A percentile compares a stretch with the other conserved stretches of the same genome.
Conservation (phyloP, 1,139 yeast genomes). For the Lodderomyces pseudojiufengensis region DNA sequence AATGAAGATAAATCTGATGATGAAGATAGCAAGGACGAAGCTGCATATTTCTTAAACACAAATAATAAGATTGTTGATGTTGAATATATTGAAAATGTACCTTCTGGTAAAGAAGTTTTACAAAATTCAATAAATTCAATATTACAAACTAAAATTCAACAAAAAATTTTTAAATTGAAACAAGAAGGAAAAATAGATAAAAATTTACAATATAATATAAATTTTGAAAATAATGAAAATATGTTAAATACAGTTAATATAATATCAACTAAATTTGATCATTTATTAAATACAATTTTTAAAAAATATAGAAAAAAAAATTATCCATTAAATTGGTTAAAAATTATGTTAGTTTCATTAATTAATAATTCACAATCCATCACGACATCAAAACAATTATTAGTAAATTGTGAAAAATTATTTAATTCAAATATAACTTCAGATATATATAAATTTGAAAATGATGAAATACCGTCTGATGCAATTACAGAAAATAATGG, state of each 20-base stretch:
- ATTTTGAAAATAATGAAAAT: constrained; percentile 1
- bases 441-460: constrained; percentile 24
- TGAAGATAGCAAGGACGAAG: constrained; percentile 5
- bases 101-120: constrained; percentile 33
- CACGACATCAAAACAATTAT: constrained; percentile 14
- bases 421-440: constrained; percentile 17
- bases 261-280: constrained; percentile 22
- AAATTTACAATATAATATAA: constrained; percentile 6
- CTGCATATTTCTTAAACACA: constrained; percentile 4
- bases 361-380: neutral
- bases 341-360: constrained; percentile 13
- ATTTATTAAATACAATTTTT: constrained; percentile 11
- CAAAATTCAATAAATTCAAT: constrained; percentile 37
- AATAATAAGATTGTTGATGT: constrained; percentile 7
- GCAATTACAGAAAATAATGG: constrained; percentile 9
- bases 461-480: constrained; percentile 9
- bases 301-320: neutral
- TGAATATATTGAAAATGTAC: constrained; percentile 11
- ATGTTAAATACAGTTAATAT: constrained; percentile 17
- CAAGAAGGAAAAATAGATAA: constrained; percentile 6
- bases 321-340: constrained; percentile 23
- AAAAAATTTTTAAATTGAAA: constrained; percentile 15
- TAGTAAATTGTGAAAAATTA: constrained; percentile 20
- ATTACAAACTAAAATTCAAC: constrained; percentile 29
- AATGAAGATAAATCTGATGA: neutral